Base-by-base conservation (phyloP, 2,329 filamentous ascomycete species). In the Gaeumannomyces tritici region DNA sequence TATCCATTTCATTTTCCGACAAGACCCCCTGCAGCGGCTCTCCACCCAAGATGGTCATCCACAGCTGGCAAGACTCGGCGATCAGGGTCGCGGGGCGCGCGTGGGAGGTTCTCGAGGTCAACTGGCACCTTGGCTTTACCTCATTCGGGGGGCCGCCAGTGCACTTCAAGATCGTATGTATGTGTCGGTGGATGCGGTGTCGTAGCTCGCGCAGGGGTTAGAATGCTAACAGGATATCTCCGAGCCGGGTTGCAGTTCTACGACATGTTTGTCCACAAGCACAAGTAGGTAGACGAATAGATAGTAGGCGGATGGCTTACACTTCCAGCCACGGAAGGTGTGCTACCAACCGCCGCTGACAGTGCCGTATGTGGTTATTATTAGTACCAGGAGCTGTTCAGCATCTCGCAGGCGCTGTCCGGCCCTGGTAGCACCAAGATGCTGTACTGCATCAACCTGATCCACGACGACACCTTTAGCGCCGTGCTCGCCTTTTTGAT, bases 341-440 rank as follows among this genome's bases (percentile, higher is more conserved):
- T n/a, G n/a, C n/a, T n/a, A n/a, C n/a, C n/a, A n/a, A n/a, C n/a
- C n/a, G n/a, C n/a, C n/a, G n/a, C n/a, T n/a, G n/a, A n/a, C n/a
- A n/a, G n/a, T n/a, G n/a, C n/a, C n/a, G n/a, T n/a, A n/a, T n/a
- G n/a, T 31, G n/a, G 24, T 18, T 55, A 13, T 18, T 6, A 18
- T 26, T 57, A 88, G 84, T 90, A 87, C 72, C 85, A 89, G 71
- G 88, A 91, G 68, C 79, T 91, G 0, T 91, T 91, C 71, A 86
- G 84, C 29, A 74, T 91, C 57, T 83, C 81, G 24, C 88, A 91
- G 73, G 84, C 85, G 1, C 76, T 90, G 2, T 85, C 84, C 0
- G 88, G 88, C 0, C 89, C 88, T 0, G 88, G 67, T 0, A 88
- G 83, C 65, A 90, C 88, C 1, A 91, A 91, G 69, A 88, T 91